Evolutionary conservation across 805 yeast species (phyloP), one percentile per base, ranked within the genome.

Genomic region (Myxozyma neotropica): DNA sequence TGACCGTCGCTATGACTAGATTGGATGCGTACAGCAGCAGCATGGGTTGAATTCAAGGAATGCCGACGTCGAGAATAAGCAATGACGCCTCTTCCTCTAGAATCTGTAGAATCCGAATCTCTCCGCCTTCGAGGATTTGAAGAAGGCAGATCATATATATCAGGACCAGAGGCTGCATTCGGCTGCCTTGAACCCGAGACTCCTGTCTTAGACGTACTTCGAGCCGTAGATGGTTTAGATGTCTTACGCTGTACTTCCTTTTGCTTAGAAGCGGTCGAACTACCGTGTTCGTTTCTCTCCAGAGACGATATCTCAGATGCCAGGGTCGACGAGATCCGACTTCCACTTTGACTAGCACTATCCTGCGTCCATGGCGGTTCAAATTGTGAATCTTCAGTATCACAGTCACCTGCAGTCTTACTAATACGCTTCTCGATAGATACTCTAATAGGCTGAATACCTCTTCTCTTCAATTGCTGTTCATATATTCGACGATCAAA

Each of bases 401-500:
- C 33, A 7, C 26, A 21, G 4, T 39, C 35, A 3, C 26, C 50
- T 1, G 45, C 42, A 31, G 33, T 40, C 17, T 33, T 45, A 21
- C 54, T 44, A n/a, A 51, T 39, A n/a, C 42, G 47, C 13, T 46
- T 51, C 26, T 62, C 65, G n/a, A 27, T 19, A 10, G 59, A 40
- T 15, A 59, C 55, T 12, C 65, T 33, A 17, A 67, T 60, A 5
- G 69, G 69, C 31, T 55, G 57, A 17, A 67, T 59, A 7, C 69
- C 69, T 1, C 65, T 49, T n/a, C 57, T 40, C 23, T 53, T 50
- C 39, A 68, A 38, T 42, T 55, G 59, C 26, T 48, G 45, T 50
- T 67, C 69, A 39, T 67, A 67, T 29, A 66, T 40, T 27, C 42
- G 55, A 27, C 67, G 58, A 27, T 67, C 69, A 29, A 62, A 58